Conservation (phyloP, 495 filamentous ascomycete species). For the Collariella sp. region DNA sequence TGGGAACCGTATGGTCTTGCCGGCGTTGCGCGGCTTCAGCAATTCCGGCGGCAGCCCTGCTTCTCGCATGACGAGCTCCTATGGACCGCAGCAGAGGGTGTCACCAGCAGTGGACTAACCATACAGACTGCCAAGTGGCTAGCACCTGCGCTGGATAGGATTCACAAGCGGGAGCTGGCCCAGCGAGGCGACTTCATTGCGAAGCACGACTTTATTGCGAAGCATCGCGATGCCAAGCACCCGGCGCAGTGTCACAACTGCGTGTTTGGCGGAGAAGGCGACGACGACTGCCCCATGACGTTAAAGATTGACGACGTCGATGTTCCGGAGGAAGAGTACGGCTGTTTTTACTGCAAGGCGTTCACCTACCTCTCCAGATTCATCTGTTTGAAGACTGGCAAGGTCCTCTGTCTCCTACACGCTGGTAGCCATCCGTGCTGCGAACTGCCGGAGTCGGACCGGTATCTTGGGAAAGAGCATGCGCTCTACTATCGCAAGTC, state of each 20-base stretch:
- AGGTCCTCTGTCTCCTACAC: conserved; percentile 70
- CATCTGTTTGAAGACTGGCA: conserved; percentile 66
- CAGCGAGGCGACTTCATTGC: conserved; percentile 59
- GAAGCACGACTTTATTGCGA: conserved; percentile 46
- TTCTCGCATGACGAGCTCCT: conserved; percentile 98
- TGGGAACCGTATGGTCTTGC: conserved; percentile 91
- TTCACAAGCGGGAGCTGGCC: conserved; percentile 60
- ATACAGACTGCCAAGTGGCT: conserved; percentile 95
- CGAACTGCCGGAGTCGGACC: conserved; percentile 50
- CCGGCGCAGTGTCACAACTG: conserved; percentile 29
- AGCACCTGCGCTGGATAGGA: conserved; percentile 72
- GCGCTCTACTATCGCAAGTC: conserved; percentile 66
- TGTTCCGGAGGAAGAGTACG: conserved; percentile 79
- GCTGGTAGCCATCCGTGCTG: conserved; percentile 75
- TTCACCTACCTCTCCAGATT: conserved; percentile 90
- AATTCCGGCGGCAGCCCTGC: conserved; percentile 84
- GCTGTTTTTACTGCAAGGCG: conserved; percentile 84
- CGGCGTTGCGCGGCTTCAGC: conserved; percentile 77
- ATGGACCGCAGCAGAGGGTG: conserved; percentile 63
- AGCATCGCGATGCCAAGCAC: conserved; percentile 48
- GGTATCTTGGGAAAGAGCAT: conserved; percentile 54
- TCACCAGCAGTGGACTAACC: conserved; percentile 61
- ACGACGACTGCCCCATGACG: conserved; percentile 32
- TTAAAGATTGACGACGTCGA: conserved; percentile 58
- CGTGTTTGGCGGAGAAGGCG: conserved; percentile 34